These are phyloP conservation scores for Starmerella cellae DNA, from an alignment of 805 yeast species.

Conservation along the genomic window DNA sequence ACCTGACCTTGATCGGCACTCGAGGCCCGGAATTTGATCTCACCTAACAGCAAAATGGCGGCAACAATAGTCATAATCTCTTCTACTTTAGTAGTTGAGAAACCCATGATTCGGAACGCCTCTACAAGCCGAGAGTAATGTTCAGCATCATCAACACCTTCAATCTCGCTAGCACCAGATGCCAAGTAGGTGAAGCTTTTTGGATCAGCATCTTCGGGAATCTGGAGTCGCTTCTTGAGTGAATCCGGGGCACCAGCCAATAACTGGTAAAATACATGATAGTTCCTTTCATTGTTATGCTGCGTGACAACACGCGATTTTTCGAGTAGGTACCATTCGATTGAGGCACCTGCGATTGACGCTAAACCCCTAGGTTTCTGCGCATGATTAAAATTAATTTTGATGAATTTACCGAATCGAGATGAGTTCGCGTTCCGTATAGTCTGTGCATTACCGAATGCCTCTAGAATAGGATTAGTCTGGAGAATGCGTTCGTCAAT, in stretches of 20 bases:
- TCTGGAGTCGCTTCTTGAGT: constrained; percentile 23
- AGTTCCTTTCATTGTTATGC: constrained; percentile 66
- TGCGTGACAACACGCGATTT: constrained; percentile 84
- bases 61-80: constrained; percentile 58
- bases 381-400: constrained; percentile 52
- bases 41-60: constrained; percentile 71
- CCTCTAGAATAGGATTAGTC: constrained; percentile 90
- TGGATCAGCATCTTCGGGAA: constrained; percentile 35
- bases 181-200: constrained; percentile 45
- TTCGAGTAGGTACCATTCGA: constrained; percentile 87
- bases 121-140: constrained; percentile 51
- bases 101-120: constrained; percentile 66
- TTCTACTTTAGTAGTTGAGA: constrained; percentile 40
- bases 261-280: constrained; percentile 85
- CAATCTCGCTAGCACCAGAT: constrained; percentile 42
- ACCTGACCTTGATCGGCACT: constrained; percentile 64
- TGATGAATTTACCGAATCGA: constrained; percentile 90
- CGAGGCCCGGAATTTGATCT: constrained; percentile 55
- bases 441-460: constrained; percentile 96
- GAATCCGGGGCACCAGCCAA: constrained; percentile 48
- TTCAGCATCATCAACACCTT: constrained; percentile 59
- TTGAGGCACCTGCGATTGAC: constrained; percentile 71
- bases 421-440: constrained; percentile 88
- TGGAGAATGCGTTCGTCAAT: constrained; percentile 79
- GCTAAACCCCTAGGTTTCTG: constrained; percentile 30